Evolutionary conservation across 2,329 filamentous ascomycete species (phyloP).

Genomic region (Microcyclosporella mali): DNA sequence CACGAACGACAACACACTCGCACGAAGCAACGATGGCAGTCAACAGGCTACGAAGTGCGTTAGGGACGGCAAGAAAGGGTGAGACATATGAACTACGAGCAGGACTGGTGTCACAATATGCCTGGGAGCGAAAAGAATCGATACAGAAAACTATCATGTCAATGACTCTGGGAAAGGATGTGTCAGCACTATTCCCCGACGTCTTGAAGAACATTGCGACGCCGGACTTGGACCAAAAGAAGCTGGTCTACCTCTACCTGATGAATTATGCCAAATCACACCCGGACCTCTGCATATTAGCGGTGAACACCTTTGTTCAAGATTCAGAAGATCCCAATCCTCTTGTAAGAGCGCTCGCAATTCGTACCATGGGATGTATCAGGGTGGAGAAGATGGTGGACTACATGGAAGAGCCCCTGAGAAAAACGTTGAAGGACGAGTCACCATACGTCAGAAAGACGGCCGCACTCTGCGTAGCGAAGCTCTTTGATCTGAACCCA

Average conservation of each 20-base stretch:
- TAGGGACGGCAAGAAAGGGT: conserved; percentile 87
- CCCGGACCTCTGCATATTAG: conserved; percentile 94
- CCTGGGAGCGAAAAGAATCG: conserved; percentile 95
- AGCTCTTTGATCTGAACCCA: conserved; percentile 93
- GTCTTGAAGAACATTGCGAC: conserved; percentile 99
- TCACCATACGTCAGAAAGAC: conserved; percentile 98
- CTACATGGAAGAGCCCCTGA: conserved; percentile 96
- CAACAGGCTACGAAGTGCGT: conserved; percentile 90
- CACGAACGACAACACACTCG: not conserved
- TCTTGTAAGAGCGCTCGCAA: conserved; percentile 85
- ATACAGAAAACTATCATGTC: conserved; percentile 99
- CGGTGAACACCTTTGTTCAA: conserved; percentile 98
- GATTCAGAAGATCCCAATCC: conserved; percentile 98
- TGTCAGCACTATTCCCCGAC: conserved; percentile 93
- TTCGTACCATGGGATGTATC: conserved; percentile 98
- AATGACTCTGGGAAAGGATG: conserved; percentile 98
- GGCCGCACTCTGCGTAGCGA: conserved; percentile 93
- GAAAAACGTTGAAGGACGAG: conserved; percentile 94
- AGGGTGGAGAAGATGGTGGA: conserved; percentile 99
- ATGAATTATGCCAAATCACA: conserved; percentile 99
- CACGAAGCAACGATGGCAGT: conserved; percentile 64
- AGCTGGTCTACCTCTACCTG: conserved; percentile 95
- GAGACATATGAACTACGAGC: conserved; percentile 97
- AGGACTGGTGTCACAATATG: conserved; percentile 95
- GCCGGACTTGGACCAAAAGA: conserved; percentile 92